Percentiles rank a stretch among this genome's conserved stretches.
These are phyloP conservation scores for Chalciporus piperatus DNA, from an alignment of 768 basidiomycete species.

Conservation along the genomic window DNA sequence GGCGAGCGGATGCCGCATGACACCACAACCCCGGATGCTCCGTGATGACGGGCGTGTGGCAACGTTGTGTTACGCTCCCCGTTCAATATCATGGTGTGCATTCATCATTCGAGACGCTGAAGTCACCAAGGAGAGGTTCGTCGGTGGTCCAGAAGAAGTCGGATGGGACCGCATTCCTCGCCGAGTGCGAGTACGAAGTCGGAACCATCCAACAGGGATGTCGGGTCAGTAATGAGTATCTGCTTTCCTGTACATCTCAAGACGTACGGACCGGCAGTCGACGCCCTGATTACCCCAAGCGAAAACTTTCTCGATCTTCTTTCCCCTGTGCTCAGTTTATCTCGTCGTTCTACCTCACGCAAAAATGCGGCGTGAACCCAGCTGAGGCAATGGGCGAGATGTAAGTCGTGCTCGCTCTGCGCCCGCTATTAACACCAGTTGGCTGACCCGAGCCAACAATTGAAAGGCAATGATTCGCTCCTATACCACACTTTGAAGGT, in stretches of 20 bases:
- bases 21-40: constrained; percentile 49
- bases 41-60: constrained; percentile 71
- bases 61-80: constrained; percentile 68
- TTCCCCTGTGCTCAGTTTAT: constrained; percentile 68
- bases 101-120: constrained; percentile 56
- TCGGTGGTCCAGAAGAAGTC: constrained; percentile 56
- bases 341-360: constrained; percentile 65
- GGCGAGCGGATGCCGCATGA: constrained; percentile 56
- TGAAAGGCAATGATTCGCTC: constrained; percentile 74
- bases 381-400: constrained; percentile 64
- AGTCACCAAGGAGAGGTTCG: constrained; percentile 59
- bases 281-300: constrained; percentile 70
- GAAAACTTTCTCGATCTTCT: constrained; percentile 71
- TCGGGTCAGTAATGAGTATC: constrained; percentile 59
- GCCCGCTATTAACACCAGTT: background rate
- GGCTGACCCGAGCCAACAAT: constrained; percentile 35
- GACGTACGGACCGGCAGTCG: constrained; percentile 60
- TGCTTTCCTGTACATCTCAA: constrained; percentile 71
- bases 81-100: constrained; percentile 67
- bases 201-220: constrained; percentile 71
- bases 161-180: constrained; percentile 78
- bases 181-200: constrained; percentile 74
- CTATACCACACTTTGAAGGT: constrained; percentile 75
- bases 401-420: constrained; percentile 41
- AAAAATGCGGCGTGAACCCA: constrained; percentile 70